Evolutionary conservation across 2,329 filamentous ascomycete species (phyloP).

Genomic region (Diaporthe humulicola): DNA sequence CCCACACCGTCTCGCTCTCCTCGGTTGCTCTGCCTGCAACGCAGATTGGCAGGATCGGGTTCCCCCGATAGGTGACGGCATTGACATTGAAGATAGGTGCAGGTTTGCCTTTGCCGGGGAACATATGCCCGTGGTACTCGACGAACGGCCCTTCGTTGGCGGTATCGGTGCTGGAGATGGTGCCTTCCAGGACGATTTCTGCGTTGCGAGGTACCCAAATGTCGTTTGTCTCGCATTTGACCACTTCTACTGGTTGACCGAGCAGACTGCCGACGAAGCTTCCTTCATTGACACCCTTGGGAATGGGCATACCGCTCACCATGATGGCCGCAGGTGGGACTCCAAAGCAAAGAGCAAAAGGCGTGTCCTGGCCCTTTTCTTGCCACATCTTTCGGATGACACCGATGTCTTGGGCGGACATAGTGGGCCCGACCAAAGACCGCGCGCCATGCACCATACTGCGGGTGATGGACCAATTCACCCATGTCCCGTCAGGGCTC

Average conservation of each 20-base stretch:
- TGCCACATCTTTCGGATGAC: not conserved
- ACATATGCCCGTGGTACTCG: not conserved
- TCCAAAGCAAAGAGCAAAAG: not conserved
- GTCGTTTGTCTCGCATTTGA: not conserved
- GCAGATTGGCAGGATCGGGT: not conserved
- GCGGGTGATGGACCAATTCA: not conserved
- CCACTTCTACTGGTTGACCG: not conserved
- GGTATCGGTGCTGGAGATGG: not conserved
- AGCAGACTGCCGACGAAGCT: not conserved
- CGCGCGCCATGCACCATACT: not conserved
- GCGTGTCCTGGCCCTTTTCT: not conserved
- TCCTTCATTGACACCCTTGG: not conserved
- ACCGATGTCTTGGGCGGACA: not conserved
- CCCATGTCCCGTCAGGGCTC: not conserved
- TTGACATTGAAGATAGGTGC: not conserved
- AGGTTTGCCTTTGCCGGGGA: not conserved
- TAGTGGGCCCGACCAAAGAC: not conserved
- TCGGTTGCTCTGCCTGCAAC: not conserved
- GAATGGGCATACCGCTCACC: not conserved
- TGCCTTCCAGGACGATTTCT: not conserved
- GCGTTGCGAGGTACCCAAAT: not conserved
- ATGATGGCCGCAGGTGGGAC: not conserved
- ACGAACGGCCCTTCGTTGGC: not conserved
- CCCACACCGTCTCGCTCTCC: not conserved
- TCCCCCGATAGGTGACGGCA: not conserved